Evolutionary conservation across 176 grass and related monocot genomes (phyloP).

Genomic region (Microstegium vimineum): DNA sequence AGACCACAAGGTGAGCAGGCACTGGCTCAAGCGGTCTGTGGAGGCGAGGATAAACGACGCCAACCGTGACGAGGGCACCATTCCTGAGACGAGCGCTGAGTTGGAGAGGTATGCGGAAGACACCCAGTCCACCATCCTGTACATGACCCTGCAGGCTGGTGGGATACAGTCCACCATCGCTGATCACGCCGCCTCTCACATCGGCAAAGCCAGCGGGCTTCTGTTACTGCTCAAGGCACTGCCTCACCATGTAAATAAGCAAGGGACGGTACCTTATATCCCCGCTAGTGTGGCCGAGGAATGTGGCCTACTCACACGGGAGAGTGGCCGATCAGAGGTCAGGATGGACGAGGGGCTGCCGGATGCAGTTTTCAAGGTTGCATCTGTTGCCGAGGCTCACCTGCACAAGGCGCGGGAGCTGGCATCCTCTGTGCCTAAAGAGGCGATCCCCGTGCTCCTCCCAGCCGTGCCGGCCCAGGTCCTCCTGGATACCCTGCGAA

Average conservation of each 20-base stretch:
- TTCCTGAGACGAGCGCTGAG: constrained; percentile 47
- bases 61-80: constrained; percentile 47
- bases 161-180: constrained; percentile 65
- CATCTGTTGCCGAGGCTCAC: constrained; percentile 68
- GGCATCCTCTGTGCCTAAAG: constrained; percentile 45
- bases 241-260: constrained; percentile 76
- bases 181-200: constrained; percentile 78
- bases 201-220: constrained; percentile 81
- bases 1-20: constrained; percentile 67
- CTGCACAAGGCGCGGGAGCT: constrained; percentile 73
- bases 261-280: constrained; percentile 63
- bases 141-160: constrained; percentile 69
- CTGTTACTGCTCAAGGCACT: constrained; percentile 74
- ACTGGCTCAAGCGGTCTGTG: constrained; percentile 81
- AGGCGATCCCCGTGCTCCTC: constrained; percentile 56
- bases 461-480: constrained; percentile 73
- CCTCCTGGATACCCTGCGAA: constrained; percentile 56
- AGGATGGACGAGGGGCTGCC: constrained; percentile 58
- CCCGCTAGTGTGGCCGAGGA: constrained; percentile 62
- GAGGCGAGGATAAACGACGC: constrained; percentile 81
- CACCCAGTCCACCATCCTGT: constrained; percentile 80
- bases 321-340: constrained; percentile 43
- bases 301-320: constrained; percentile 47
- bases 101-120: constrained; percentile 89
- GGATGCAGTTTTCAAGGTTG: constrained; percentile 81